Evolutionary conservation across 176 grass and related monocot species (phyloP).

Genomic region (Canna indica): DNA sequence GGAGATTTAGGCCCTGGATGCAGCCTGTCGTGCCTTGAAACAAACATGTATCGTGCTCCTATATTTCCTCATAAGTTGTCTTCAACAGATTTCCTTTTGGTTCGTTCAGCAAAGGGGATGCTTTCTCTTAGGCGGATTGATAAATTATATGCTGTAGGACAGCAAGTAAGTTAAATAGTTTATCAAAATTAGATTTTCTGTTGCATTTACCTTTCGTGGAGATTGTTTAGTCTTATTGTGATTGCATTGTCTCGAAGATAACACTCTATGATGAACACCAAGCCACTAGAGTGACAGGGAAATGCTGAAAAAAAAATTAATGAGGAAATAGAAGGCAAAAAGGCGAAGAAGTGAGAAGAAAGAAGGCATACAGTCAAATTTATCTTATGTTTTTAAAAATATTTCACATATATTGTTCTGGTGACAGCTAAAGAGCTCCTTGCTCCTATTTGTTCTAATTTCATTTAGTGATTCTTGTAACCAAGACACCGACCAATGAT

Average conservation of each 20-base stretch:
- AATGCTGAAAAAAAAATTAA: not conserved
- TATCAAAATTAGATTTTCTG: not conserved
- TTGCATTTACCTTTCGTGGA: not conserved
- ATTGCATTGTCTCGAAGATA: not conserved
- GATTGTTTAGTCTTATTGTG: not conserved
- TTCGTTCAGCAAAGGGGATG: conserved; percentile 72
- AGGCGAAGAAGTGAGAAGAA: not conserved
- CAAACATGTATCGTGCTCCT: conserved; percentile 89
- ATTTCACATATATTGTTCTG: not conserved
- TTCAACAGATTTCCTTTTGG: conserved; percentile 79
- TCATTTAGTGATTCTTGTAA: not conserved
- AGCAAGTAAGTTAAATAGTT: conserved; percentile 55
- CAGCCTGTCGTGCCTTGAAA: conserved; percentile 75
- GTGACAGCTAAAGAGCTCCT: not conserved
- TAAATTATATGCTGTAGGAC: conserved; percentile 78
- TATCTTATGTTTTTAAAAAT: not conserved
- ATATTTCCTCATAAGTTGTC: conserved; percentile 79
- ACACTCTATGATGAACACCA: not conserved
- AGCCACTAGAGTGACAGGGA: not conserved
- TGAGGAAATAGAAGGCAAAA: not conserved
- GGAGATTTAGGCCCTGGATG: conserved; percentile 62
- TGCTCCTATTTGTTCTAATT: not conserved
- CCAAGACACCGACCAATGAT: not conserved
- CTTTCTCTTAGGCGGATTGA: conserved; percentile 82
- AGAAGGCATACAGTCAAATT: not conserved